These are phyloP conservation scores for Mycena albidolilacea DNA, from an alignment of 768 basidiomycete species.

Conservation along the genomic window DNA sequence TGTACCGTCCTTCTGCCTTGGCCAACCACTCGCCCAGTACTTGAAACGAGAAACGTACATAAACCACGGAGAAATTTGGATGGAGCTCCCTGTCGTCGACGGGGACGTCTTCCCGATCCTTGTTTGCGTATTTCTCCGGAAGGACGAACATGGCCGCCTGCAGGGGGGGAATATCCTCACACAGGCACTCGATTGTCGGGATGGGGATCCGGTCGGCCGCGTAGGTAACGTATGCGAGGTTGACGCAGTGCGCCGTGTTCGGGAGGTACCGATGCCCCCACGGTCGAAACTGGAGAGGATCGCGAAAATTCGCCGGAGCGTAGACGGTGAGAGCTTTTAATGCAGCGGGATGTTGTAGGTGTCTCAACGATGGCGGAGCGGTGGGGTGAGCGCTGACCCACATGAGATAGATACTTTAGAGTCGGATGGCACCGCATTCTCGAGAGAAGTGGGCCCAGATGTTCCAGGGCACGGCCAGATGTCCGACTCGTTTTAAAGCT, in stretches of 20 bases:
- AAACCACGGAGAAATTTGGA: slow-evolving; percentile 20
- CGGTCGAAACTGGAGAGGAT: too few species aligned
- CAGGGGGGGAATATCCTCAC: neutral
- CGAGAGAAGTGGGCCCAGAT: too few species aligned
- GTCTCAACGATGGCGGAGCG: too few species aligned
- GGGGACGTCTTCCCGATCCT: neutral
- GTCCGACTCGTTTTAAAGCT: too few species aligned
- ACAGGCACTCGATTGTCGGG: slow-evolving; percentile 3
- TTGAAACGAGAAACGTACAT: slow-evolving; percentile 8
- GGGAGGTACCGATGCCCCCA: slow-evolving; percentile 14
- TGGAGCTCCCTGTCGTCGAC: slow-evolving; percentile 11
- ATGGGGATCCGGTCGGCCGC: slow-evolving; percentile 21
- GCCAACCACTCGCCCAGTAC: slow-evolving; percentile 27
- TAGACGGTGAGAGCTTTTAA: too few species aligned
- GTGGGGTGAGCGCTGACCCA: too few species aligned
- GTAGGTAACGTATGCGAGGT: slow-evolving; percentile 27
- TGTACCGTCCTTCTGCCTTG: slow-evolving; percentile 13
- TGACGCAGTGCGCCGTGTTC: slow-evolving; percentile 10
- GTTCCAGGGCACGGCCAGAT: too few species aligned
- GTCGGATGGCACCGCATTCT: too few species aligned
- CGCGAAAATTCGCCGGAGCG: too few species aligned
- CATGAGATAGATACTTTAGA: too few species aligned
- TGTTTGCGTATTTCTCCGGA: slow-evolving; percentile 1
- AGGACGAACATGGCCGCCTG: slow-evolving; percentile 1
- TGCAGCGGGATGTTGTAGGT: too few species aligned